Evolutionary conservation across 129 eudicot species (phyloP).

Genomic region (Flaveria trinervia): DNA sequence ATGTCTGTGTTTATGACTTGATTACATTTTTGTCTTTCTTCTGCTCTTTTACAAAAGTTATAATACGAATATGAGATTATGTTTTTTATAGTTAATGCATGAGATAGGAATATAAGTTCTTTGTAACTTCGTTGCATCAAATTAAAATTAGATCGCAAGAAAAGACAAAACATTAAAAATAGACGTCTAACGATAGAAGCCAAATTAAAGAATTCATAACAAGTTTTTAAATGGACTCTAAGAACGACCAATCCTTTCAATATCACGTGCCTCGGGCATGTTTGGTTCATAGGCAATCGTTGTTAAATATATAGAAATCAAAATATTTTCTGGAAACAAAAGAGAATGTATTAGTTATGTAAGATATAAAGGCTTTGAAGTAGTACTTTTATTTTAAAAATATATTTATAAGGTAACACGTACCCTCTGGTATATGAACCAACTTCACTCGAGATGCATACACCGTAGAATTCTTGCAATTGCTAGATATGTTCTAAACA

Average conservation of each 20-base stretch:
- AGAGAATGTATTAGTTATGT: not conserved
- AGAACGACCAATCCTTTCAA: not conserved
- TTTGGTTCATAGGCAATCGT: not conserved
- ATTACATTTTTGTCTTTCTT: no score
- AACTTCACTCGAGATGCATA: not conserved
- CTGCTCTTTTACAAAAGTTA: no score
- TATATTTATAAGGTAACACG: not conserved
- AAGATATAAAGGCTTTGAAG: not conserved
- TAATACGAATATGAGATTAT: no score
- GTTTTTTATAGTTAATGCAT: no score
- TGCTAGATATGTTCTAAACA: not conserved
- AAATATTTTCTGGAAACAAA: not conserved
- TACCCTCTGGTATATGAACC: not conserved
- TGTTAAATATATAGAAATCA: not conserved
- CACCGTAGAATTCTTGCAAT: not conserved
- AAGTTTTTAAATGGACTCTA: not conserved
- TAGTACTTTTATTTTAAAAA: not conserved
- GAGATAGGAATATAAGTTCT: no score
- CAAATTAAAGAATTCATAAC: not conserved
- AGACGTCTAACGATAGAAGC: not conserved
- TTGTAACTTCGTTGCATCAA: no score
- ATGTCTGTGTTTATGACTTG: no score
- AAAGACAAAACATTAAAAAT: no score
- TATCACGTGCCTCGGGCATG: not conserved
- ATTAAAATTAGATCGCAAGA: no score